Base-by-base conservation (phyloP, 192 early-diverging fungal genomes). In the Linnemannia zychae region DNA sequence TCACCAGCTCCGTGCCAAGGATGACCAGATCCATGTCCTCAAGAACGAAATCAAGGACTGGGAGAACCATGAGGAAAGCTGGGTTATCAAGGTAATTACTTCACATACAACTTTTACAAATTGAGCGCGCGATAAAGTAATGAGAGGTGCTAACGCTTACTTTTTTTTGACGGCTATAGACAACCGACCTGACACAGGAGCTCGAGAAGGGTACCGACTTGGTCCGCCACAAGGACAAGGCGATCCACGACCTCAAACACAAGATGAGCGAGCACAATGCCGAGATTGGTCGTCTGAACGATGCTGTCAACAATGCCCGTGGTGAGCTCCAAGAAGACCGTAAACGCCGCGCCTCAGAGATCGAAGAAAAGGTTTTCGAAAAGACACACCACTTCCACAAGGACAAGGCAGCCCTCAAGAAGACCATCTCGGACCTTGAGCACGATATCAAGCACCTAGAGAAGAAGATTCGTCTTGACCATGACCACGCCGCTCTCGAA, bases 251-350 rank as follows among this genome's bases (percentile, higher is more conserved):
- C 28, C 71, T 78, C 16, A 36, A 71, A 46, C 28, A 78, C 16
- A 84, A 78, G 48, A 1, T 76, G n/a, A 7, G 1, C 3, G 76
- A 75, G 20, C 71, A 84, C 17, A 44, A 75, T 28, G 6, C 36
- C 1, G 82, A 84, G 49, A 65, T 84, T 34, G 76, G 72, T n/a
- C 82, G 82, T 36, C 49, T 84, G 16, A 84, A 84, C 44, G 76
- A 78, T 13, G 76, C 65, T 12, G 2, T 84, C 46, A 67, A 71
- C 40, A 2, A 31, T n/a, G 67, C 76, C 5, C 76, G 82, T 20
- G 13, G 33, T 3, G 76, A 78, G 31, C 72, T 84, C 40, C 34
- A 18, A 16, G 31, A n/a, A 4, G 53, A 78, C 22, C 82, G 72
- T 12, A 78, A 84, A 47, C 31, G 76, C 0, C 60, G 72, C 5